Evolutionary conservation across 2,329 filamentous ascomycete species (phyloP).

Genomic region (Botryosphaeria agaves): DNA sequence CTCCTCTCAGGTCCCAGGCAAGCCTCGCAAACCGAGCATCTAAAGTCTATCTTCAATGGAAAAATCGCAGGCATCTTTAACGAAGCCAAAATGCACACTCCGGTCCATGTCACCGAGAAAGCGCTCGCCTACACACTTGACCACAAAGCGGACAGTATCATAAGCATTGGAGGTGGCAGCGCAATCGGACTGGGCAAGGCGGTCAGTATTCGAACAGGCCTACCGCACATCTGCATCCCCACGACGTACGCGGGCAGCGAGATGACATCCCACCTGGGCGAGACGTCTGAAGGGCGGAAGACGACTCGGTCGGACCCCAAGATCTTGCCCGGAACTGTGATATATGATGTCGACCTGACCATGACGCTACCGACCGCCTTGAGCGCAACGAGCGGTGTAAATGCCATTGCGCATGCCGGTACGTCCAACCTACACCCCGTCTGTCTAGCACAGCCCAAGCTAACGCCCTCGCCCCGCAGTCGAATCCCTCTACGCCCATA

Average conservation of each 20-base stretch:
- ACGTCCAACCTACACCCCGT: slow-evolving; percentile 4
- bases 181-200: slow-evolving; percentile 39
- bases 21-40: slow-evolving; percentile 24
- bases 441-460: not conserved
- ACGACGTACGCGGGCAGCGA: slow-evolving; percentile 26
- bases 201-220: slow-evolving; percentile 14
- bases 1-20: slow-evolving; percentile 40
- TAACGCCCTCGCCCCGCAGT: slow-evolving; percentile 17
- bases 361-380: slow-evolving; percentile 36
- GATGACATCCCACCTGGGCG: slow-evolving; percentile 47
- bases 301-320: slow-evolving; percentile 38
- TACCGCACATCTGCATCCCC: slow-evolving; percentile 16
- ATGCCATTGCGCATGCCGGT: slow-evolving; percentile 47
- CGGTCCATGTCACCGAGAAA: slow-evolving; percentile 36
- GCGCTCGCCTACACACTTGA: slow-evolving; percentile 31
- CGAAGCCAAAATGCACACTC: slow-evolving; percentile 47
- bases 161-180: slow-evolving; percentile 45
- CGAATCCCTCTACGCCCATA: slow-evolving; percentile 44
- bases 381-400: slow-evolving; percentile 42
- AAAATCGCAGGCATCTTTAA: slow-evolving; percentile 34
- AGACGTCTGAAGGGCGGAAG: slow-evolving; percentile 41
- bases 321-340: slow-evolving; percentile 42
- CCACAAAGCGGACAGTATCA: slow-evolving; percentile 33
- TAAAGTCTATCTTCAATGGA: slow-evolving; percentile 27
- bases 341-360: slow-evolving; percentile 48